These are phyloP conservation scores for Saturnispora diversa DNA, from an alignment of 805 yeast species.

Conservation along the genomic window DNA sequence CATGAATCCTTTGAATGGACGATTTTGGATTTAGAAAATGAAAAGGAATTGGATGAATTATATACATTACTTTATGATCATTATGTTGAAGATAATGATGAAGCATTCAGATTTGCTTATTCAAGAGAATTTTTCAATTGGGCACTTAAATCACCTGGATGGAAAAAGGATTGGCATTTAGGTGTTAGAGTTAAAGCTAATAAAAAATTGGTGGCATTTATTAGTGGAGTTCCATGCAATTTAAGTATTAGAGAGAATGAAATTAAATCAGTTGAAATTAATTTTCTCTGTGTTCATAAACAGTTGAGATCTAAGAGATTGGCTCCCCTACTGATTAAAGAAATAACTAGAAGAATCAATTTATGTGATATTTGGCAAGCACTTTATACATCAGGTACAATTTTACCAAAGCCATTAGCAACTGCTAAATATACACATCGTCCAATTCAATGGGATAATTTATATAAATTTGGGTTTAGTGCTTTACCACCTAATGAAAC, in stretches of 20 bases:
- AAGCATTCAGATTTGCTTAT: constrained; percentile 86
- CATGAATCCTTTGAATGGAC: constrained; percentile 84
- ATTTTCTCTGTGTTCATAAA: constrained; percentile 90
- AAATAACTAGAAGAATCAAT: constrained; percentile 89
- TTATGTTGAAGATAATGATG: constrained; percentile 92
- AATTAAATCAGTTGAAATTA: constrained; percentile 74
- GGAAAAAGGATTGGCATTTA: constrained; percentile 80
- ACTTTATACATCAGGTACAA: constrained; percentile 84
- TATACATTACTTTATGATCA: constrained; percentile 75
- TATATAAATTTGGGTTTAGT: constrained; percentile 85
- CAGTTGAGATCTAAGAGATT: constrained; percentile 87
- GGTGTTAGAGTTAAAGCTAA: constrained; percentile 82
- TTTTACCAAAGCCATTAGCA: constrained; percentile 86
- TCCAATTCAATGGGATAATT: constrained; percentile 84
- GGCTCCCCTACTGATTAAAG: constrained; percentile 90
- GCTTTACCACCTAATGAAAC: constrained; percentile 68
- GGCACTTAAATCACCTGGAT: constrained; percentile 94
- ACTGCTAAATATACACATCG: constrained; percentile 89
- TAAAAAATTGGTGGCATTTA: constrained; percentile 80
- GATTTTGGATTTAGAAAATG: constrained; percentile 54
- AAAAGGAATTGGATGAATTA: constrained; percentile 62
- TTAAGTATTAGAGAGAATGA: constrained; percentile 44
- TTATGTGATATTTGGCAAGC: constrained; percentile 88
- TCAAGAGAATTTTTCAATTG: constrained; percentile 75
- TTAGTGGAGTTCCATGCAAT: constrained; percentile 78